phyloP scores from a whole-genome alignment of 805 yeast species.

The Nakazawaea sp. region DNA sequence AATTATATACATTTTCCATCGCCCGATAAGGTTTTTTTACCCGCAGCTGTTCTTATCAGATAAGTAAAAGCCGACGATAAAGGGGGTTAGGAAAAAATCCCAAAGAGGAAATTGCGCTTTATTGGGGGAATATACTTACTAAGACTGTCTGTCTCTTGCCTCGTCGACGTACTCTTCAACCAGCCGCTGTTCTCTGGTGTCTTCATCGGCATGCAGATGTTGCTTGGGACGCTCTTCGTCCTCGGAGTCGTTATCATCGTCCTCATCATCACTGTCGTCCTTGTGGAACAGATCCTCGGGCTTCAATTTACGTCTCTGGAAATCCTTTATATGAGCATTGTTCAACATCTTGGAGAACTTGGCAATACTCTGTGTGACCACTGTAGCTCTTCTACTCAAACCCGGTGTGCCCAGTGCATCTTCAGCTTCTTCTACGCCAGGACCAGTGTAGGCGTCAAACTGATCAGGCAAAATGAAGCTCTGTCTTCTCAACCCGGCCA shows the following conservation, averaged over 20 bases:
- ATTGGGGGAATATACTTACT: no score
- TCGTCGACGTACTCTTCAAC: background rate
- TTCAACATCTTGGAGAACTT: conserved; percentile 51
- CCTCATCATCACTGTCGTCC: conserved; percentile 27
- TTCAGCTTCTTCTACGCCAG: background rate
- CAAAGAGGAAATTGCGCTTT: no score
- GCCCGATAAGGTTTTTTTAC: no score
- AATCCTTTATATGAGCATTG: conserved; percentile 79
- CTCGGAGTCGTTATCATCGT: conserved; percentile 15
- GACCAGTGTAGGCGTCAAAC: background rate
- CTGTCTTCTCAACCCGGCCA: background rate
- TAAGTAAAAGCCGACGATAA: no score
- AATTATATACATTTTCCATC: no score
- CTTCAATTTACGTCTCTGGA: conserved; percentile 54
- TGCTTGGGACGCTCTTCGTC: no score
- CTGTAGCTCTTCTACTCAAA: conserved; percentile 3
- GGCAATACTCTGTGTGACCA: conserved; percentile 24
- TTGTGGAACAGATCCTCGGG: conserved; percentile 26
- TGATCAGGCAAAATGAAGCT: background rate
- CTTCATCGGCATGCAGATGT: no score
- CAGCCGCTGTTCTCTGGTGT: background rate
- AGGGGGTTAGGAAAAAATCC: no score
- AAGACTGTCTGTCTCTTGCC: background rate
- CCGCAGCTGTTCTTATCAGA: no score
- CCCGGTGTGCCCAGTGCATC: background rate